These are phyloP conservation scores for Pseudocercospora macadamiae DNA, from an alignment of 2,329 filamentous ascomycete species.

Conservation along the genomic window DNA sequence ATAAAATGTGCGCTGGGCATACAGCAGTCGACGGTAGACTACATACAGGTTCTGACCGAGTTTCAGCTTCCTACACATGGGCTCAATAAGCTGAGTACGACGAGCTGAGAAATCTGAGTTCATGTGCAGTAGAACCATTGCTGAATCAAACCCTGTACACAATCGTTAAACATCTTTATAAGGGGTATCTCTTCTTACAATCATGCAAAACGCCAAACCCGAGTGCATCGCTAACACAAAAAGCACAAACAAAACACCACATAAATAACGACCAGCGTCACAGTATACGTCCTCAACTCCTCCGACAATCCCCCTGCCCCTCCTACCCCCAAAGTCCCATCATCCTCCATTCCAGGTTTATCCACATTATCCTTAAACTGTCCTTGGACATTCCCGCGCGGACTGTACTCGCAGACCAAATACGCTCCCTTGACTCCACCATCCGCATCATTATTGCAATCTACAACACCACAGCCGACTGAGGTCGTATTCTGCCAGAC, in stretches of 20 bases:
- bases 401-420: slow-evolving; percentile 45
- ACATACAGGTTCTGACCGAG: too few relatives aligned
- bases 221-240: neutral
- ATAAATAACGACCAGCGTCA: slow-evolving; percentile 14
- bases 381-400: slow-evolving; percentile 42
- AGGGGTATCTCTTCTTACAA: slow-evolving; percentile 4
- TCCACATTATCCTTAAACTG: slow-evolving; percentile 40
- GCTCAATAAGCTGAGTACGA: too few relatives aligned
- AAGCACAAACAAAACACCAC: slow-evolving; percentile 8
- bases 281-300: slow-evolving; percentile 5
- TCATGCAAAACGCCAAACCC: neutral
- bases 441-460: slow-evolving; percentile 27
- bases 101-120: too few relatives aligned
- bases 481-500: slow-evolving; percentile 37
- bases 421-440: slow-evolving; percentile 31
- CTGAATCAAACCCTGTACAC: too few relatives aligned
- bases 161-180: neutral
- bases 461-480: slow-evolving; percentile 34
- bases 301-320: slow-evolving; percentile 8
- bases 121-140: too few relatives aligned
- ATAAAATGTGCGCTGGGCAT: too few relatives aligned
- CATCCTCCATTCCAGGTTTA: slow-evolving; percentile 29
- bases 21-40: too few relatives aligned
- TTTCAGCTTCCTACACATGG: too few relatives aligned
- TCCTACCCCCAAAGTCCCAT: slow-evolving; percentile 27